phyloP scores from a whole-genome alignment of 2,329 filamentous ascomycete genomes.

The Sphaerostilbella broomeana region DNA sequence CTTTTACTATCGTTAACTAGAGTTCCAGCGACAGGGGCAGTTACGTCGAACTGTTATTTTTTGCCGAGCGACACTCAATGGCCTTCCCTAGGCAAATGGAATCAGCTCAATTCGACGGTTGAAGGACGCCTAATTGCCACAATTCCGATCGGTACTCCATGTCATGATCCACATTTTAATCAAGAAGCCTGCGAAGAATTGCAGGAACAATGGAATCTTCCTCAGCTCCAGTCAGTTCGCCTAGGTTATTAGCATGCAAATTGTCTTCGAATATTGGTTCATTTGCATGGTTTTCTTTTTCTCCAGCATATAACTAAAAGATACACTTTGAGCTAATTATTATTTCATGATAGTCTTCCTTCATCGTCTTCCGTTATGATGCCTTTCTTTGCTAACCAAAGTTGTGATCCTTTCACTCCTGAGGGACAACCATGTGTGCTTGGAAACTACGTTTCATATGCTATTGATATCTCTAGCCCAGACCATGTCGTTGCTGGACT shows the following conservation, averaged over 20 bases:
- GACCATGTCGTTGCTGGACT: slow-evolving; percentile 28
- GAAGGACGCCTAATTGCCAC: slow-evolving; percentile 44
- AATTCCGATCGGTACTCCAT: slow-evolving; percentile 43
- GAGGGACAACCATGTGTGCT: slow-evolving; percentile 32
- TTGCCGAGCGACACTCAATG: too few relatives aligned
- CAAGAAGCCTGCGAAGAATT: slow-evolving; percentile 36
- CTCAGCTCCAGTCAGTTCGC: slow-evolving; percentile 37
- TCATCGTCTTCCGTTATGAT: slow-evolving; percentile 25
- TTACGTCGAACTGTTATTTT: too few relatives aligned
- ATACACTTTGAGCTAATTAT: neutral
- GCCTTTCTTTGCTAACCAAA: slow-evolving; percentile 21
- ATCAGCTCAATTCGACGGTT: slow-evolving; percentile 48
- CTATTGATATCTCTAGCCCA: slow-evolving; percentile 26
- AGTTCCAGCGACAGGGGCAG: too few relatives aligned
- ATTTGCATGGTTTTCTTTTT: too few relatives aligned
- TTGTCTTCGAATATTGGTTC: too few relatives aligned
- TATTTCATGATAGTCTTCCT: neutral
- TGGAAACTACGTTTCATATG: slow-evolving; percentile 35
- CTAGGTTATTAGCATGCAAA: neutral
- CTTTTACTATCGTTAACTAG: too few relatives aligned
- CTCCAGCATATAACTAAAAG: too few relatives aligned
- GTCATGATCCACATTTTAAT: slow-evolving; percentile 44
- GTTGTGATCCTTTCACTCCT: slow-evolving; percentile 30
- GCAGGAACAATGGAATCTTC: slow-evolving; percentile 35
- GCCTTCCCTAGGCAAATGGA: too few relatives aligned